Conservation (phyloP, 129 eudicot genomes). For the Smallanthus sonchifolius region DNA sequence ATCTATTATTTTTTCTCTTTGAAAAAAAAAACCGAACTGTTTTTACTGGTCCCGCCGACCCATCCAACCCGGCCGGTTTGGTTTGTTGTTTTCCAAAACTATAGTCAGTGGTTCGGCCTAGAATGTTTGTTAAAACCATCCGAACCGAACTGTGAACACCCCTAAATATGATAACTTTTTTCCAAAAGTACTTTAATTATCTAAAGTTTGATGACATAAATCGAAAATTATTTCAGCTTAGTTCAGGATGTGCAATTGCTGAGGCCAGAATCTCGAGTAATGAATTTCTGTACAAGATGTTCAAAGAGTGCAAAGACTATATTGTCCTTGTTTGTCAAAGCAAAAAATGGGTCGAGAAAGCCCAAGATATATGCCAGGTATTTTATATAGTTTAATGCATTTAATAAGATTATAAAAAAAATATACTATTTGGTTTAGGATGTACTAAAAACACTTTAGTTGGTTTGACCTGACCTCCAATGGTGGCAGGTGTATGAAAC, state of each 20-base stretch:
- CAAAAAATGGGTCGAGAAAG: slow-evolving; percentile 59
- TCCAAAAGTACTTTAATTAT: background rate
- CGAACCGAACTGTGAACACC: no score
- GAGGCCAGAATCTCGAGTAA: slow-evolving; percentile 63
- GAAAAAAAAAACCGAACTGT: background rate
- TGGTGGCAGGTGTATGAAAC: slow-evolving; percentile 77
- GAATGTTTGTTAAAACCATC: no score
- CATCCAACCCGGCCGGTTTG: no score
- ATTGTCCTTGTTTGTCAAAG: slow-evolving; percentile 59
- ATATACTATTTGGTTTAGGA: background rate
- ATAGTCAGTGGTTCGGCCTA: no score
- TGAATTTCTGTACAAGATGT: slow-evolving; percentile 53
- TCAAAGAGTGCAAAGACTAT: slow-evolving; percentile 78
- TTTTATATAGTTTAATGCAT: background rate
- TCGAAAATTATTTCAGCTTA: slow-evolving; percentile 50
- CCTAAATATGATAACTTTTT: background rate
- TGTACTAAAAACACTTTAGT: background rate
- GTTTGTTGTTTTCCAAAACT: no score
- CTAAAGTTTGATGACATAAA: background rate
- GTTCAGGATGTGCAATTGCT: slow-evolving; percentile 68
- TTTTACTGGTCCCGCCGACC: background rate
- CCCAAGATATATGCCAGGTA: slow-evolving; percentile 93
- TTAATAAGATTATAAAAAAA: background rate
- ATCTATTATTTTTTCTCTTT: no score
- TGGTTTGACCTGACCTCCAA: background rate